Base-by-base conservation (phyloP, 805 yeast genomes). In the Starmerella ratchasimensis region DNA sequence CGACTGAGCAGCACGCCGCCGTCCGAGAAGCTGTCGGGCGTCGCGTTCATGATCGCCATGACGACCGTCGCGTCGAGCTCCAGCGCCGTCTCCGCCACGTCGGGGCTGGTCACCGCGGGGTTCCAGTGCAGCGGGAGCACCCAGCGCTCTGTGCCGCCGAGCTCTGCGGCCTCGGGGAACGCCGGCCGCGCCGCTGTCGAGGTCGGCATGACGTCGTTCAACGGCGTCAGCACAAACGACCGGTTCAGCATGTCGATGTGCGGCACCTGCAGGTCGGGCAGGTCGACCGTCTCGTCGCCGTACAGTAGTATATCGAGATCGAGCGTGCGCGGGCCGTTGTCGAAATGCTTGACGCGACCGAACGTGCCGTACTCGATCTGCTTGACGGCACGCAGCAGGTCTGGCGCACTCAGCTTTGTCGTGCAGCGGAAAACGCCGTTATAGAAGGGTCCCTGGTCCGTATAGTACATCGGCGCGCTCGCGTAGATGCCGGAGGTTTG, bases 1-100 rank as follows among this genome's bases (percentile, higher is more conserved):
- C 15, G 20, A 1, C 62, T 50, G 22, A 63, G 19, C 13, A 32
- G 53, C 14, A 53, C 52, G 1, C 90, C 83, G 2, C 94, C 97
- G 57, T 90, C 98, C 31, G 94, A 80, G 55, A 90, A 90, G 1
- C 95, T 84, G 57, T 90, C 96, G 0, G 96, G 94, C 0, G 98
- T 90, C 16, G 79, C 68, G 51, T 90, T 90, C 45, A 90, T 58
- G 33, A 90, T 76, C 1, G 83, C 90, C 98, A 90, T 90, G 31
- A 84, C 54, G 36, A 66, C 59, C 0, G 96, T 82, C n/a, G 60
- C 61, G 3, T 3, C 29, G 18, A 37, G 14, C 24, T 37, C 42
- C n/a, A 33, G 25, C 6, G 2, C 5, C 16, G 10, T 10, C 5
- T 19, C 11, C 7, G 27, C 17, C 5, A 14, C 17, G 6, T 14